Evolutionary conservation across 2,329 filamentous ascomycete genomes (phyloP).

Genomic region (Cladosporium sp.): DNA sequence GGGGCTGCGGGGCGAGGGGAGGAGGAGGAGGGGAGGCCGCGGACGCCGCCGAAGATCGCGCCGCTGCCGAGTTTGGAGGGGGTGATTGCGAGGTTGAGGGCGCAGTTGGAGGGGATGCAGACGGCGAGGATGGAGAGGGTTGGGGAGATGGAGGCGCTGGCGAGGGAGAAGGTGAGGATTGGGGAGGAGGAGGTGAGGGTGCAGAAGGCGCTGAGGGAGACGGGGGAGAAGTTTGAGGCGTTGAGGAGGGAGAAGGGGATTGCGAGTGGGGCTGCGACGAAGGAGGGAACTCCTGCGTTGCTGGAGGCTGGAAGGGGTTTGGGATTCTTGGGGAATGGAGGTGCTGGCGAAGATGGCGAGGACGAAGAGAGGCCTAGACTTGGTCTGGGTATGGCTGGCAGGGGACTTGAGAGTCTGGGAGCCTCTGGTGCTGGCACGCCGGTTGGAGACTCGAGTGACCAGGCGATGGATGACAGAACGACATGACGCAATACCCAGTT

Average conservation of each 20-base stretch:
- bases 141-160: conserved; percentile 58
- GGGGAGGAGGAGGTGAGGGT: conserved; percentile 68
- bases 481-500: neutral
- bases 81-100: conserved; percentile 58
- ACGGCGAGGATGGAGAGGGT: conserved; percentile 51
- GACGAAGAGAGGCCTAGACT: neutral
- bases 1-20: neutral
- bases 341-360: conserved; percentile 5
- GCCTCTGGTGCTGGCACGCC: neutral
- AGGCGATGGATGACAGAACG: conserved; percentile 5
- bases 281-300: conserved; percentile 5
- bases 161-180: conserved; percentile 63
- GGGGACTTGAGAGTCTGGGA: conserved; percentile 8
- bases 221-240: conserved; percentile 64
- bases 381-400: conserved; percentile 6
- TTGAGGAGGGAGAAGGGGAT: conserved; percentile 46
- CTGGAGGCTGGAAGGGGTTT: neutral
- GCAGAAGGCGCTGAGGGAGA: conserved; percentile 72
- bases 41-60: conserved; percentile 66
- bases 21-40: conserved; percentile 33
- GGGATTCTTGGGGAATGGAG: neutral
- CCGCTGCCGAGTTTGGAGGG: conserved; percentile 68
- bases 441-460: neutral
- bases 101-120: conserved; percentile 58
- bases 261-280: neutral